A percentile compares a stretch with the other conserved stretches of the same genome.
Conservation (phyloP, 768 basidiomycete species). For the Hirschioporus abietinus region DNA sequence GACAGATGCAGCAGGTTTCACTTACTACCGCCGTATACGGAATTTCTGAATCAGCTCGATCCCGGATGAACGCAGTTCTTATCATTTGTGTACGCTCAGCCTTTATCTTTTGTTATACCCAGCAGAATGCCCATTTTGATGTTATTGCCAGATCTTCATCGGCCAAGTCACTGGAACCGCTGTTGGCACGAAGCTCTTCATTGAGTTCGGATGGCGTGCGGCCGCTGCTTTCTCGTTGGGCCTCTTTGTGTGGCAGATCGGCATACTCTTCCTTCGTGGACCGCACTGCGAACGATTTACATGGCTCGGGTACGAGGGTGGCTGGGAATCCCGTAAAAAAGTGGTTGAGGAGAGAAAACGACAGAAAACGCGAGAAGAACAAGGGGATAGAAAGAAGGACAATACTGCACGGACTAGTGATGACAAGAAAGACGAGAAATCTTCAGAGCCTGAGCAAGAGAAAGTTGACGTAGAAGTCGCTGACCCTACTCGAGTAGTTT, state of each 20-base stretch:
- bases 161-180: conserved; percentile 83
- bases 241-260: conserved; percentile 49
- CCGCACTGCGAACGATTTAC: conserved; percentile 43
- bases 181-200: conserved; percentile 67
- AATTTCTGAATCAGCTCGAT: conserved; percentile 43
- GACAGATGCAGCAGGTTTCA: conserved; percentile 72
- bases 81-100: conserved; percentile 52
- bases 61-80: conserved; percentile 72
- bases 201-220: conserved; percentile 64
- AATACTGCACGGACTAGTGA: neutral
- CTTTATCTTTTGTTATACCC: neutral
- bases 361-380: conserved; percentile 2
- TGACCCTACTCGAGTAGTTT: neutral
- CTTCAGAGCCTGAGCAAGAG: neutral
- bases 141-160: conserved; percentile 44
- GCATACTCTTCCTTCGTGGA: conserved; percentile 58
- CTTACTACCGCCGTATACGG: conserved; percentile 53
- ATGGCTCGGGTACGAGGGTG: conserved; percentile 37
- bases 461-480: neutral
- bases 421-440: neutral
- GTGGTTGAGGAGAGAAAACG: conserved; percentile 1
- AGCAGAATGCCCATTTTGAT: neutral
- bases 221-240: conserved; percentile 57
- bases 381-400: neutral
- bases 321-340: conserved; percentile 13